Conservation (phyloP, 495 filamentous ascomycete species). For the Daldinia vernicosa region DNA sequence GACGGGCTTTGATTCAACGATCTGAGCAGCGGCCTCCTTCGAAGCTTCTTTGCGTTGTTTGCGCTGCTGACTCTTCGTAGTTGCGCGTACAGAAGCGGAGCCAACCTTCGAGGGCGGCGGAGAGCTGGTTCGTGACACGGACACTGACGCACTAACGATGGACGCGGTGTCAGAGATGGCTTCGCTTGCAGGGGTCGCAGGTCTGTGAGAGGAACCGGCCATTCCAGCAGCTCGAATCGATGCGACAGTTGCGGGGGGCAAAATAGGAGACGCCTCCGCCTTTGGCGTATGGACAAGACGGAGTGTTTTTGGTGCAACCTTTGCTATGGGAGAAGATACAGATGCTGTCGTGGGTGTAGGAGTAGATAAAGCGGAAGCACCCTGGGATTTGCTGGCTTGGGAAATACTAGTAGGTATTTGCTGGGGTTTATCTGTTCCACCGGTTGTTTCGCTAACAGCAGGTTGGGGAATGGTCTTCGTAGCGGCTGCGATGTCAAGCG, state of each 20-base stretch:
- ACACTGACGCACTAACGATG: constrained; percentile 79
- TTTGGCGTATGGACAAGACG: constrained; percentile 78
- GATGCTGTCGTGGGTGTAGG: constrained; percentile 62
- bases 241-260: constrained; percentile 38
- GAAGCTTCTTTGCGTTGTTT: constrained; percentile 81
- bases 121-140: constrained; percentile 77
- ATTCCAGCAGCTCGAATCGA: constrained; percentile 49
- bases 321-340: constrained; percentile 56
- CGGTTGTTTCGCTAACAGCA: constrained; percentile 37
- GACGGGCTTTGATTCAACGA: constrained; percentile 64
- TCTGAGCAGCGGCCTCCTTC: constrained; percentile 63
- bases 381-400: constrained; percentile 43
- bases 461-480: constrained; percentile 48
- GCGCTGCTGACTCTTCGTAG: constrained; percentile 89
- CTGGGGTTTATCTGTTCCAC: constrained; percentile 46
- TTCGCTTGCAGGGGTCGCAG: constrained; percentile 83
- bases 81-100: constrained; percentile 76
- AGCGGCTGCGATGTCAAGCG: constrained; percentile 70
- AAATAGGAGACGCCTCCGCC: constrained; percentile 63
- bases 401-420: constrained; percentile 20
- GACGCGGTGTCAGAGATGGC: constrained; percentile 79
- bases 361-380: constrained; percentile 57
- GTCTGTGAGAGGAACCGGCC: constrained; percentile 63
- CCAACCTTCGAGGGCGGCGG: constrained; percentile 79
- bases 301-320: constrained; percentile 64